A percentile compares a stretch with the other conserved stretches of the same genome.
Evolutionary conservation across 1,284 basidiomycete genomes (phyloP).

Genomic region (Apiotrichum siamense): DNA sequence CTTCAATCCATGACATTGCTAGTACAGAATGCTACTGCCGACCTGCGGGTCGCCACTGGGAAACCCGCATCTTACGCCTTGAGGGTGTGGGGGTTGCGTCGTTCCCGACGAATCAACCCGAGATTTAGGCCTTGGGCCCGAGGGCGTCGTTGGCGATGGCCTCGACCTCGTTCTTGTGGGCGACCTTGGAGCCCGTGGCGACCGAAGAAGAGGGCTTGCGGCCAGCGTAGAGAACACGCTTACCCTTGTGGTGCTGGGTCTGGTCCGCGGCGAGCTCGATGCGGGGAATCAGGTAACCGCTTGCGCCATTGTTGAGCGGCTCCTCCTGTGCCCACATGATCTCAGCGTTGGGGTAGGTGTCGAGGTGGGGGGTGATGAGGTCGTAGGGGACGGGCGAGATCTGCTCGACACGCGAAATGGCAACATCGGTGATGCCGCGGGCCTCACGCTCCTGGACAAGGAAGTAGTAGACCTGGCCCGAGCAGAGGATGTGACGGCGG

Average conservation of each 20-base stretch:
- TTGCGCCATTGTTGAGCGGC: conserved; percentile 87
- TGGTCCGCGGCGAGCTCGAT: conserved; percentile 69
- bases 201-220: conserved; percentile 75
- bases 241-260: conserved; percentile 84
- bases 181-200: conserved; percentile 53
- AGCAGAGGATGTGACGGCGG: conserved; percentile 81
- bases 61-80: not conserved
- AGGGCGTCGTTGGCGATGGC: conserved; percentile 53
- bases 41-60: no score
- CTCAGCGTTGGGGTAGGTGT: conserved; percentile 92
- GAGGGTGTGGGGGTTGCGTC: no score
- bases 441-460: conserved; percentile 84
- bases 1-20: not conserved
- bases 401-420: conserved; percentile 91
- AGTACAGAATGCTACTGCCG: not conserved
- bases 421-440: conserved; percentile 82
- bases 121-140: conserved; percentile 2
- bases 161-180: conserved; percentile 78
- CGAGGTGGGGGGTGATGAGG: conserved; percentile 78
- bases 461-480: conserved; percentile 89
- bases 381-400: conserved; percentile 95
- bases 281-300: conserved; percentile 65
- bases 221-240: conserved; percentile 79
- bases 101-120: not conserved
- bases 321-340: conserved; percentile 81